Evolutionary conservation across 2,329 filamentous ascomycete species (phyloP).

Genomic region (Aspergillus hortae): DNA sequence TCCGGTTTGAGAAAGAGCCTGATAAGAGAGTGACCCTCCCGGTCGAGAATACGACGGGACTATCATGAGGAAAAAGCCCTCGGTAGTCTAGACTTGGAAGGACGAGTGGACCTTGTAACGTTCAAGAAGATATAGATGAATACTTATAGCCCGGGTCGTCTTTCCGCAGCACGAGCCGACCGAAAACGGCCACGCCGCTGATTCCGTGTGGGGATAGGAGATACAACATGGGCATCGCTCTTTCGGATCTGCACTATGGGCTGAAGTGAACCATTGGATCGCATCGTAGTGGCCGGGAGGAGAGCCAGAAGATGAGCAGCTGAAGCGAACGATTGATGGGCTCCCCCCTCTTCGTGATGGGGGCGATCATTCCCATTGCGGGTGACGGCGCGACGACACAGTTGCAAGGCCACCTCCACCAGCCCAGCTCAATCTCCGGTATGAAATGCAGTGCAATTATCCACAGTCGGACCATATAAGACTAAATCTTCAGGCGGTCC

Average conservation of each 20-base stretch:
- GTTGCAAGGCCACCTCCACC: constrained; percentile 1
- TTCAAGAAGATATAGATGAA: constrained; percentile 2
- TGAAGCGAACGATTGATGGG: neutral
- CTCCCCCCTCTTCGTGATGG: neutral
- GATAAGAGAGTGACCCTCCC: neutral
- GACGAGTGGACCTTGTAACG: constrained; percentile 8
- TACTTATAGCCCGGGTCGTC: neutral
- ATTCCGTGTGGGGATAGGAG: neutral
- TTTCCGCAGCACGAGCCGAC: constrained; percentile 1
- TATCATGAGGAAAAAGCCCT: neutral
- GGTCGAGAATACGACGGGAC: neutral
- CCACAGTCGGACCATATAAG: neutral
- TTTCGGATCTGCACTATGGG: neutral
- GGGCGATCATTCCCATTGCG: constrained; percentile 12
- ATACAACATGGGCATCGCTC: neutral
- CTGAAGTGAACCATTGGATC: neutral
- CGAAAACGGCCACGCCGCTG: constrained; percentile 8
- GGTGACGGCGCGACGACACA: constrained; percentile 1
- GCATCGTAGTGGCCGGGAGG: neutral
- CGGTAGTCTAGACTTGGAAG: constrained; percentile 6
- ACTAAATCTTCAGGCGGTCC: no score
- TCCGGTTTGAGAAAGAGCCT: neutral
- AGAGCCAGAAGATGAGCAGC: no score
- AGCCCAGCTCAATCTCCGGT: neutral
- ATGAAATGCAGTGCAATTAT: neutral